These are phyloP conservation scores for Hypocrella siamensis DNA, from an alignment of 2,329 filamentous ascomycete species.

Conservation along the genomic window DNA sequence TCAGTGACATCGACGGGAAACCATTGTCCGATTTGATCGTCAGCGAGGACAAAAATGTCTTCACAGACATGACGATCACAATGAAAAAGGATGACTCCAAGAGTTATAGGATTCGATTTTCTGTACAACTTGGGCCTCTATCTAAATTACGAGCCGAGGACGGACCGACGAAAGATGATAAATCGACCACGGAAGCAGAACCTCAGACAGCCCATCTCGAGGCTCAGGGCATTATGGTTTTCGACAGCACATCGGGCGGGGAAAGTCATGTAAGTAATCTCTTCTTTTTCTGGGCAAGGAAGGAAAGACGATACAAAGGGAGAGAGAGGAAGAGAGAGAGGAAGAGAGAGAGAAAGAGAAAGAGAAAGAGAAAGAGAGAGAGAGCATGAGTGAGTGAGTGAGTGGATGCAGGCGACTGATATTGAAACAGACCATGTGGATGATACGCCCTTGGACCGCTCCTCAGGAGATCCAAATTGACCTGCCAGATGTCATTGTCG, in stretches of 20 bases:
- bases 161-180: constrained; percentile 18
- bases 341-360: no score
- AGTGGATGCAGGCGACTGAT: constrained; percentile 3
- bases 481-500: constrained; percentile 73
- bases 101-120: constrained; percentile 78
- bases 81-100: constrained; percentile 89
- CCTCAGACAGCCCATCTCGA: constrained; percentile 57
- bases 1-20: constrained; percentile 57
- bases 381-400: no score
- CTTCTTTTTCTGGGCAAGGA: no score
- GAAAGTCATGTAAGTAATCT: constrained; percentile 70
- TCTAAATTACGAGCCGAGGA: constrained; percentile 45
- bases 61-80: constrained; percentile 68
- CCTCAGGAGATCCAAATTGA: constrained; percentile 93
- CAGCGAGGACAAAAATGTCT: constrained; percentile 61
- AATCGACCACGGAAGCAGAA: constrained; percentile 18
- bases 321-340: no score
- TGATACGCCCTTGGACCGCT: constrained; percentile 81
- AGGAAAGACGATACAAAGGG: no score
- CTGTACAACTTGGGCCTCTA: constrained; percentile 51
- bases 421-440: constrained; percentile 84
- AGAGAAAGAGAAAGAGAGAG: no score
- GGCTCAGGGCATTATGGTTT: constrained; percentile 96
- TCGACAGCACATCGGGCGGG: constrained; percentile 70
- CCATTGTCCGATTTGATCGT: constrained; percentile 69